Evolutionary conservation across 2,329 filamentous ascomycete genomes (phyloP).

Genomic region (Conoideocrella luteorostrata): DNA sequence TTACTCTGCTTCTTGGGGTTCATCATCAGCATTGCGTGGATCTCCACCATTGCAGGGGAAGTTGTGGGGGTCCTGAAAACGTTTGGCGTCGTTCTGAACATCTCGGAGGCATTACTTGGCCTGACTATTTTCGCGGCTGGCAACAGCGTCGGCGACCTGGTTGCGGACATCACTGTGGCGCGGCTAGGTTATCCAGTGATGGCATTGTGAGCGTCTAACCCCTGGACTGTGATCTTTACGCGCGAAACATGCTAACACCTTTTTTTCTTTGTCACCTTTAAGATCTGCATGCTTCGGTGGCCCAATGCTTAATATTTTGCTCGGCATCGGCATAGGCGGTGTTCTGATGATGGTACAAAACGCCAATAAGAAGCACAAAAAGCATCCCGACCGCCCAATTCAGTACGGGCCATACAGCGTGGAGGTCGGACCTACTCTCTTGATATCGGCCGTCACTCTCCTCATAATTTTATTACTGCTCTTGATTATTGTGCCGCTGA

Average conservation of each 20-base stretch:
- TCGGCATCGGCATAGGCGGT: constrained; percentile 89
- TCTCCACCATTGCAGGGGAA: constrained; percentile 89
- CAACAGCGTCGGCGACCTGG: constrained; percentile 88
- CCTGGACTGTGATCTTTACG: not conserved
- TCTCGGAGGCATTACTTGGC: constrained; percentile 90
- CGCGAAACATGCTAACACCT: not conserved
- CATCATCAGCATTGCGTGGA: constrained; percentile 88
- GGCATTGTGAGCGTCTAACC: constrained; percentile 56
- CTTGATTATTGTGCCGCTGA: constrained; percentile 74
- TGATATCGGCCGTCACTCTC: constrained; percentile 80
- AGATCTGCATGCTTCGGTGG: constrained; percentile 94
- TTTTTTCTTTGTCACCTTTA: not conserved
- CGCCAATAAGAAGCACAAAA: constrained; percentile 57
- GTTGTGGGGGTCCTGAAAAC: constrained; percentile 94
- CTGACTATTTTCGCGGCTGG: constrained; percentile 95
- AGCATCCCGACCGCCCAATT: constrained; percentile 59
- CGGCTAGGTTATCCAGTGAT: constrained; percentile 93
- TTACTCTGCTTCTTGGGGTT: constrained; percentile 86
- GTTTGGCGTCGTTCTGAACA: constrained; percentile 82
- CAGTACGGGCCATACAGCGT: constrained; percentile 75
- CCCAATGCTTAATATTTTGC: constrained; percentile 92
- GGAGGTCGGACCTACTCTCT: constrained; percentile 73
- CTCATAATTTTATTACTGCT: constrained; percentile 73
- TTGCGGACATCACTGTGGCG: constrained; percentile 91
- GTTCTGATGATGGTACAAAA: constrained; percentile 76